A percentile compares a stretch with the other conserved stretches of the same genome.
Evolutionary conservation across 371 early-diverging fungal species (phyloP).

Genomic region (Mortierella sp.): DNA sequence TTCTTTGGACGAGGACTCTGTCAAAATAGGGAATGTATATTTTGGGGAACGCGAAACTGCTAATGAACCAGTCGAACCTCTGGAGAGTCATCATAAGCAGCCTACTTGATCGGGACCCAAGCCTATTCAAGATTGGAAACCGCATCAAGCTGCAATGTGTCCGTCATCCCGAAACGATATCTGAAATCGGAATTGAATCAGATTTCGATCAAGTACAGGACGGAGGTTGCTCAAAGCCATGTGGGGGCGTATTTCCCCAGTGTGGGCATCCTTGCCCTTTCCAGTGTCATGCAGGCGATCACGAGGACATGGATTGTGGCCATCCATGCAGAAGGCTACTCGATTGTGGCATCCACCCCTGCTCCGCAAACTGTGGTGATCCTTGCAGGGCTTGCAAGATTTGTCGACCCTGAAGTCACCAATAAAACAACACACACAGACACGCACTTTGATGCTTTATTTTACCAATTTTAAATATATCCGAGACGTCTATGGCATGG

Average conservation of each 20-base stretch:
- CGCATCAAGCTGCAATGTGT: constrained; percentile 60
- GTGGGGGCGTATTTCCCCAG: constrained; percentile 48
- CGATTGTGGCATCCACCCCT: constrained; percentile 26
- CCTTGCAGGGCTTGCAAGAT: constrained; percentile 18
- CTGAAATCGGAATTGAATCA: constrained; percentile 62
- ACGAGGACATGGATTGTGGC: constrained; percentile 26
- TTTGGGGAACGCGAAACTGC: constrained; percentile 72
- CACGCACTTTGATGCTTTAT: background rate
- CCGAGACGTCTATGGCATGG: background rate
- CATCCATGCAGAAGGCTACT: constrained; percentile 25
- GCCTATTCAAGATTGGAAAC: constrained; percentile 49
- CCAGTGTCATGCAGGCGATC: constrained; percentile 27
- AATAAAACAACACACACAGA: too few relatives aligned
- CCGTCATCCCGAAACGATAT: constrained; percentile 57
- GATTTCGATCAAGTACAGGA: constrained; percentile 62
- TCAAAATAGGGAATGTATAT: constrained; percentile 74
- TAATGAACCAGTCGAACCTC: constrained; percentile 66
- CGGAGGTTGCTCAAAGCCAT: constrained; percentile 65
- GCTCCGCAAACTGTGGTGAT: constrained; percentile 21
- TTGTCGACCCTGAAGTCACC: constrained; percentile 9
- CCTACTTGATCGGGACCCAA: constrained; percentile 44
- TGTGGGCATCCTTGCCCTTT: constrained; percentile 43
- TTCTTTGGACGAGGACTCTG: too few relatives aligned
- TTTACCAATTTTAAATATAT: background rate
- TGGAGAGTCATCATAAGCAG: constrained; percentile 66